Base-by-base conservation (phyloP, 2,329 filamentous ascomycete species). In the Chrysoporthe cubensis region DNA sequence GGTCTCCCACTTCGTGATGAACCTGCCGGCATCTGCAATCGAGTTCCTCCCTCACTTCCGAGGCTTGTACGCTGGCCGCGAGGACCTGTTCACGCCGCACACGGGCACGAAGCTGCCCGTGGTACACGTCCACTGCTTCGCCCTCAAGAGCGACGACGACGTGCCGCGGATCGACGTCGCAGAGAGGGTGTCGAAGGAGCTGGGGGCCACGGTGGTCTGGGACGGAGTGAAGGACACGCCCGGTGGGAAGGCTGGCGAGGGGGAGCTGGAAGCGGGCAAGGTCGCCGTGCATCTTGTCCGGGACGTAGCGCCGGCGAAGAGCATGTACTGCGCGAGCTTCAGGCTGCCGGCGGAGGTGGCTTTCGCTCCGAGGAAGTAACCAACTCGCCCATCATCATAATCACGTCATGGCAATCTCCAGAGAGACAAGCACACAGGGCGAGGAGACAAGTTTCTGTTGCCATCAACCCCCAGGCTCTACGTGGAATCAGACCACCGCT, bases 1-100 rank as follows among this genome's bases (percentile, higher is more conserved):
- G 48, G 92, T 98, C 76, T 86, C 89, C n/a, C 96, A 98, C 81
- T 99, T 94, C 78, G 91, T 98, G 72, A 97, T 99, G 93, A 99
- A 99, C 80, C 90, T 99, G 18, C 96, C 96, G 0, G 96, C 94
- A 1, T 91, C 89, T 0, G 95, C 96, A 0, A 90, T 96, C 69
- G 90, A 91, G 68, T 99, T 99, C 77, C 84, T 97, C 32, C 82
- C 83, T 66, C 76, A 74, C 82, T 96, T 94, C 83, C 87, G 89
- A 26, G 95, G 96, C 4, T 79, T 97, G 18, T 98, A 97, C 76
- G 81, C 86, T n/a, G 89, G 89, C 3, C 84, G 88, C 34, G 89
- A 94, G 76, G 70, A 78, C 1, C 82, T 93, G 1, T 94, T 95
- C 73, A 75, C 80, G 40, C 88, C 89, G 1, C 78, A 86, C 67